These are phyloP conservation scores for Verticillium tricorpus DNA, from an alignment of 2,329 filamentous ascomycete genomes.

Conservation along the genomic window DNA sequence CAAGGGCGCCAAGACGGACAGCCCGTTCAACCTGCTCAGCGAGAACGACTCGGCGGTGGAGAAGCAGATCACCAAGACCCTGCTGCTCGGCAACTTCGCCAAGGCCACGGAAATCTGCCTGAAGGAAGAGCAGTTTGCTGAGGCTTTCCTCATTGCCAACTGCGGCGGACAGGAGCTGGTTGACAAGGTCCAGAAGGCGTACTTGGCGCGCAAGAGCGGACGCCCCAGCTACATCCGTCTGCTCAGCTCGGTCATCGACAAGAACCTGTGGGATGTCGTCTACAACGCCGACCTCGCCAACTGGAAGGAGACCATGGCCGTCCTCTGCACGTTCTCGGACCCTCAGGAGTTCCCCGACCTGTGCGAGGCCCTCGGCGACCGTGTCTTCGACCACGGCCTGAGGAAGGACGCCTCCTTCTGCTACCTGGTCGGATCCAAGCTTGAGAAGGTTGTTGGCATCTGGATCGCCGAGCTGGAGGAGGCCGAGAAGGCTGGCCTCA, in stretches of 20 bases:
- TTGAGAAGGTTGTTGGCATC: constrained; percentile 94
- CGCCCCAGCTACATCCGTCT: constrained; percentile 90
- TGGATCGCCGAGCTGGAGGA: constrained; percentile 91
- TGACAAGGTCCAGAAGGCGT: constrained; percentile 88
- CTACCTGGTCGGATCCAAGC: constrained; percentile 89
- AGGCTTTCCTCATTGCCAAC: constrained; percentile 97
- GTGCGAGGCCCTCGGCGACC: constrained; percentile 90
- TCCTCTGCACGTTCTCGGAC: constrained; percentile 91
- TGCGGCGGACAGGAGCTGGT: constrained; percentile 91
- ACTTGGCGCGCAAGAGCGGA: constrained; percentile 76
- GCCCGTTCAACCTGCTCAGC: constrained; percentile 85
- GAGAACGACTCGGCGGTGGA: constrained; percentile 82
- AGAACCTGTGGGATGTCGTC: constrained; percentile 97
- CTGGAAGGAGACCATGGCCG: constrained; percentile 97
- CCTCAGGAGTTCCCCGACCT: constrained; percentile 89
- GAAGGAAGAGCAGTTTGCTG: constrained; percentile 83
- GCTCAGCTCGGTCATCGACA: constrained; percentile 85
- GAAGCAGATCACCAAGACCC: constrained; percentile 77
- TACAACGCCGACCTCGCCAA: constrained; percentile 89
- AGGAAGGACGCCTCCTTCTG: constrained; percentile 95
- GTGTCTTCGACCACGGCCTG: constrained; percentile 71
- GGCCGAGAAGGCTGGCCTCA: constrained; percentile 69
- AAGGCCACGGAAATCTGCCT: constrained; percentile 86
- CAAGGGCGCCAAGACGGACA: constrained; percentile 89
- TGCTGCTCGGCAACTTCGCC: constrained; percentile 88